These are phyloP conservation scores for Sordaria brevicollis DNA, from an alignment of 495 filamentous ascomycete species.

Conservation along the genomic window DNA sequence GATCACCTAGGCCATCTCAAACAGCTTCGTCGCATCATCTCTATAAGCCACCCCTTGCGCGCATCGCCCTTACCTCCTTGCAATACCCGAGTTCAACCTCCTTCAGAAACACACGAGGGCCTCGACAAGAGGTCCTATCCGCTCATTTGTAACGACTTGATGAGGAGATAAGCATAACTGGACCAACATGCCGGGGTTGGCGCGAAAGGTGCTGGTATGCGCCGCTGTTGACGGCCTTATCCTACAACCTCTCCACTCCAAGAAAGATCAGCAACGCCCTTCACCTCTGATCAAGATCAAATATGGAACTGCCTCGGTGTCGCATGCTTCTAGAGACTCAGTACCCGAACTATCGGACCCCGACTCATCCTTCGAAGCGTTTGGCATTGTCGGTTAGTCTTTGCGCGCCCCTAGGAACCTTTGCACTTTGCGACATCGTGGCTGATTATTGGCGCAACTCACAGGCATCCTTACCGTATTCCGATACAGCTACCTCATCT, in stretches of 20 bases:
- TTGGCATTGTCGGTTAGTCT: constrained; percentile 74
- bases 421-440: constrained; percentile 63
- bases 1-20: background rate
- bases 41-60: background rate
- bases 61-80: background rate
- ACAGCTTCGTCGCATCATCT: background rate
- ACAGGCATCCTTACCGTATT: constrained; percentile 65
- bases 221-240: constrained; percentile 81
- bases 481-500: constrained; percentile 66
- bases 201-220: constrained; percentile 69
- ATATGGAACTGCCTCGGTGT: constrained; percentile 56
- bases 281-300: constrained; percentile 51
- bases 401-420: constrained; percentile 43
- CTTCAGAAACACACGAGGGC: background rate
- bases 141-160: constrained; percentile 3
- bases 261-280: constrained; percentile 37
- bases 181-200: constrained; percentile 57
- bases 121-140: background rate
- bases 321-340: constrained; percentile 23
- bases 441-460: constrained; percentile 39
- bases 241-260: constrained; percentile 55
- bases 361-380: constrained; percentile 53
- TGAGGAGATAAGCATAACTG: constrained; percentile 2
- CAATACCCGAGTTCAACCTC: background rate
- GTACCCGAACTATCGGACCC: constrained; percentile 22